Evolutionary conservation across 306 rosid genomes (phyloP), one percentile per base, ranked within the genome.

Genomic region (Lathyrus sativus): DNA sequence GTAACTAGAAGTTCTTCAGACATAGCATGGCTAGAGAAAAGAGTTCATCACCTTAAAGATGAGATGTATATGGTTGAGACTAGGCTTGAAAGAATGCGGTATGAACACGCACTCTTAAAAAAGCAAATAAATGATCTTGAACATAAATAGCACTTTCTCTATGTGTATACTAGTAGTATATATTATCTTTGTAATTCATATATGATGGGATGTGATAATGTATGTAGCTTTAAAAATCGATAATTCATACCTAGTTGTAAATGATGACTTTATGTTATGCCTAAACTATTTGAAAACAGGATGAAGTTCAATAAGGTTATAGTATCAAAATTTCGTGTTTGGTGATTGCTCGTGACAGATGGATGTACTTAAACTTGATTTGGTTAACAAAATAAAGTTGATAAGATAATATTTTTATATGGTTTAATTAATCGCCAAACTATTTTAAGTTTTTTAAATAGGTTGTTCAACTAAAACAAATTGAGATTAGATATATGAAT

Each of bases 1-100:
- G 75, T 66, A 5, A 73, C 80, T 5, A 85, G 82, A 74, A 85
- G 77, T 78, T 71, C 88, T 7, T 88, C 88, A 50, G 81, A 80
- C 35, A 31, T 80, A 67, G 85, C 82, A 18, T 90, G 97, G 97
- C 31, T 95, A 79, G 99, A 95, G 74, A 88, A 87, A 85, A 88
- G 91, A 76, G 68, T 84, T 60, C 92, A 90, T 84, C 78, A 84
- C 78, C 95, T 95, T 12, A 90, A 95, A 78, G 97, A 95, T 51
- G 97, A 95, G 77, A 90, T 90, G 92, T 77, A 87, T 80, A 82
- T 85, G 91, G 88, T 95, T 29, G 99, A 90, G 80, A 78, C 85
- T 60, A 86, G 91, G 71, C 87, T 95, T 11, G 99, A 88, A 83
- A 87, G 88, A 76, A 85, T 95, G 97, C 84, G 76, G 17, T 76